Conservation (phyloP, 2,329 filamentous ascomycete species). For the Fusarium armeniacum region DNA sequence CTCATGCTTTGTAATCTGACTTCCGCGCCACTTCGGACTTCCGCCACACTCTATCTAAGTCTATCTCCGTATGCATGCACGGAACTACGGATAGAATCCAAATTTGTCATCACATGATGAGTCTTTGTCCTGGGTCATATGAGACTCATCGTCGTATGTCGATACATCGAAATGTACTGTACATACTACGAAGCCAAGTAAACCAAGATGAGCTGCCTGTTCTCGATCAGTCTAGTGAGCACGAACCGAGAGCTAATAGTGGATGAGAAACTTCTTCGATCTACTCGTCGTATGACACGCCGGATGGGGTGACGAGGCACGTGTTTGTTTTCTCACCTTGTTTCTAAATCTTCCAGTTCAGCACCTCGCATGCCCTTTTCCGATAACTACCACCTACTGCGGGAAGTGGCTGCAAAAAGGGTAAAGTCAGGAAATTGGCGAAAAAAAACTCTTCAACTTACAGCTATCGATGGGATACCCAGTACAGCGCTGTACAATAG, state of each 20-base stretch:
- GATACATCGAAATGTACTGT: conserved; percentile 14
- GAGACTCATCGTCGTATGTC: conserved; percentile 39
- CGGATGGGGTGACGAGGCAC: conserved; percentile 44
- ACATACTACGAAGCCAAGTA: not conserved
- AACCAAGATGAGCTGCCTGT: conserved; percentile 17
- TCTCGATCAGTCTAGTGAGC: conserved; percentile 24
- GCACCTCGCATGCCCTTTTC: conserved; percentile 20
- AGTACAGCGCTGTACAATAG: not conserved
- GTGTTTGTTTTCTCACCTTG: conserved; percentile 19
- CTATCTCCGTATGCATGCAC: conserved; percentile 1
- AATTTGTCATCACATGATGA: conserved; percentile 47
- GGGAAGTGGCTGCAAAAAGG: conserved; percentile 29
- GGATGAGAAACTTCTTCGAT: conserved; percentile 17
- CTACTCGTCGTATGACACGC: conserved; percentile 43
- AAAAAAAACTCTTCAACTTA: not conserved
- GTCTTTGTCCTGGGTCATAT: conserved; percentile 34
- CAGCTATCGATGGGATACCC: not conserved
- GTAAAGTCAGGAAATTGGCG: conserved; percentile 1
- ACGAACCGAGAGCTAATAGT: conserved; percentile 1
- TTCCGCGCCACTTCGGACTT: conserved; percentile 25
- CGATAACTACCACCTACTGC: conserved; percentile 16
- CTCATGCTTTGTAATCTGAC: conserved; percentile 40
- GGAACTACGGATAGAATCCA: conserved; percentile 7
- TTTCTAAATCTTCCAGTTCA: conserved; percentile 8
- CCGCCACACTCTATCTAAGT: conserved; percentile 47